Conservation (phyloP, 139 green algal genomes). For the Haematococcus lacustris region DNA sequence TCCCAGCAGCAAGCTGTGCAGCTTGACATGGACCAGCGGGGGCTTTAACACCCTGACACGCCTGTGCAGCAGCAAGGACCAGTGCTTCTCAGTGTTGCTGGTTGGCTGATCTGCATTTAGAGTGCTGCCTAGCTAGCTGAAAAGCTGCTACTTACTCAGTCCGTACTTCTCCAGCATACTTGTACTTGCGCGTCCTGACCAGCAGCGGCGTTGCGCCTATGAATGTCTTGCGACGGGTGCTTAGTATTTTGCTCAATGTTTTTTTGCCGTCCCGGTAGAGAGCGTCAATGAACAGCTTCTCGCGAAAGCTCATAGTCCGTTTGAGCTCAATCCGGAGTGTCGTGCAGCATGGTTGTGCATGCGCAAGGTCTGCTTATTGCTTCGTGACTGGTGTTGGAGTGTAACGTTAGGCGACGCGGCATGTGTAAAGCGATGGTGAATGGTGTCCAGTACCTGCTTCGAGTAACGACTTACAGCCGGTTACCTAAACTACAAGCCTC, state of each 20-base stretch:
- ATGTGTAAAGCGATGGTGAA: no score
- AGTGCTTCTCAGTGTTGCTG: no score
- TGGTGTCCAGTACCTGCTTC: no score
- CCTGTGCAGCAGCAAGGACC: no score
- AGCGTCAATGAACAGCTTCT: constrained; percentile 5
- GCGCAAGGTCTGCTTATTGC: not conserved
- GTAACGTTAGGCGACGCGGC: no score
- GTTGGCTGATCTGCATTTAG: no score
- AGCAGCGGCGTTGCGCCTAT: constrained; percentile 3
- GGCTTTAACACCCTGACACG: constrained; percentile 9
- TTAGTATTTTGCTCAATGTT: not conserved
- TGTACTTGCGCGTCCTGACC: constrained; percentile 10
- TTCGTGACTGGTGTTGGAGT: no score
- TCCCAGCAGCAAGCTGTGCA: not conserved
- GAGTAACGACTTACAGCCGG: no score
- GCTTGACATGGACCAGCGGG: not conserved
- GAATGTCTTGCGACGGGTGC: not conserved
- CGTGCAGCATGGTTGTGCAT: not conserved
- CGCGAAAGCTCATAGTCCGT: constrained; percentile 3
- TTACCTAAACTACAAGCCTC: no score
- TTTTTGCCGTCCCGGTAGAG: not conserved
- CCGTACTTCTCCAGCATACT: constrained; percentile 4
- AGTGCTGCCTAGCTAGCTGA: no score
- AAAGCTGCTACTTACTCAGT: constrained; percentile 8
- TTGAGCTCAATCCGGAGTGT: not conserved